Percentiles rank a stretch among this genome's conserved stretches.
Evolutionary conservation across 2,329 filamentous ascomycete genomes (phyloP).

Genomic region (Bipolaris oryzae): DNA sequence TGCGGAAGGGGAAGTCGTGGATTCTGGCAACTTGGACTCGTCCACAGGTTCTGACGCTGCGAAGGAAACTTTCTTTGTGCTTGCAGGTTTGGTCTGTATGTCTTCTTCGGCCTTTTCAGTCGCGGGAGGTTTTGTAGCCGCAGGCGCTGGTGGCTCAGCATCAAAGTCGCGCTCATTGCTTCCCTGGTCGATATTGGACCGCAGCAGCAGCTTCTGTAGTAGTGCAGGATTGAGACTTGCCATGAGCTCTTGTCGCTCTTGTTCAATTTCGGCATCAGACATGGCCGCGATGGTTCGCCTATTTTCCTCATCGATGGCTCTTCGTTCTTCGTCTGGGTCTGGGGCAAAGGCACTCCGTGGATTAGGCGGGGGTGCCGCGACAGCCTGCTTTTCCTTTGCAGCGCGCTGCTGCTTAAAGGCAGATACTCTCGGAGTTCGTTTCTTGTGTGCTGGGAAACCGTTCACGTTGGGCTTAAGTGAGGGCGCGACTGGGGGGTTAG

Average conservation of each 20-base stretch:
- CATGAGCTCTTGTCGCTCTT: conserved; percentile 81
- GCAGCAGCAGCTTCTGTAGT: conserved; percentile 75
- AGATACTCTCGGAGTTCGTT: conserved; percentile 69
- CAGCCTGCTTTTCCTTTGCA: conserved; percentile 34
- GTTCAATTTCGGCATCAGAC: conserved; percentile 80
- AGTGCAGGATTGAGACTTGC: conserved; percentile 75
- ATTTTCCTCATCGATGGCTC: conserved; percentile 83
- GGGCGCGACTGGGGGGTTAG: conserved; percentile 69
- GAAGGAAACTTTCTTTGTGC: conserved; percentile 47
- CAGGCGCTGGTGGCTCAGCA: conserved; percentile 12
- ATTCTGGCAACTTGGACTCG: conserved; percentile 8
- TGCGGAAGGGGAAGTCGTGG: conserved; percentile 1
- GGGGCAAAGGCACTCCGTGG: conserved; percentile 19
- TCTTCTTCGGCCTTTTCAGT: conserved; percentile 21
- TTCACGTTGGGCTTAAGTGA: conserved; percentile 61
- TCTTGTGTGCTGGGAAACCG: conserved; percentile 90
- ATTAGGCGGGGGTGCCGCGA: conserved; percentile 11
- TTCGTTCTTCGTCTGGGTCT: conserved; percentile 63
- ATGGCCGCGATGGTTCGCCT: conserved; percentile 73
- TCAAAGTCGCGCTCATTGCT: conserved; percentile 51
- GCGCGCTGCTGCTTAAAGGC: conserved; percentile 76
- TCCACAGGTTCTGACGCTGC: conserved; percentile 22
- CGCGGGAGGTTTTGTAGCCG: neutral
- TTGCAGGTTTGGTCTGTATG: conserved; percentile 16
- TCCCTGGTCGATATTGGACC: conserved; percentile 76